Percentiles rank a stretch among this genome's conserved stretches.
Evolutionary conservation across 352 stramenopile species (phyloP).

Genomic region (Phytophthora sp.): DNA sequence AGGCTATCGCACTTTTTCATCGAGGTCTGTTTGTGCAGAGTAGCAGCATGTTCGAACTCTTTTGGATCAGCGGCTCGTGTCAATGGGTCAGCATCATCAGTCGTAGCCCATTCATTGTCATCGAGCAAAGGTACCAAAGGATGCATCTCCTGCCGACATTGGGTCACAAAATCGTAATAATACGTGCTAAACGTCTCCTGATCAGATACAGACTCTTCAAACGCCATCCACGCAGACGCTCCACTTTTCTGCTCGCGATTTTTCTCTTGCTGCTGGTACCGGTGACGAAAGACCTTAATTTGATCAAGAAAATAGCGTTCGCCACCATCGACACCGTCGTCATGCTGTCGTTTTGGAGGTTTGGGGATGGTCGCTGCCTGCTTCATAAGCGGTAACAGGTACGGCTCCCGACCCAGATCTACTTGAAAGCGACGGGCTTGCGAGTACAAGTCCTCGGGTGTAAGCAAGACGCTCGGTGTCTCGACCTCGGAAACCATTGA

Average conservation of each 20-base stretch:
- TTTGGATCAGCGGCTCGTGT: conserved; percentile 40
- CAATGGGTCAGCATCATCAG: conserved; percentile 19
- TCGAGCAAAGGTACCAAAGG: conserved; percentile 43
- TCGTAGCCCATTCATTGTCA: conserved; percentile 20
- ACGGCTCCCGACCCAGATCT: conserved; percentile 53
- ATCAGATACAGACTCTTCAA: conserved; percentile 36
- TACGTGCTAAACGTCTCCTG: conserved; percentile 33
- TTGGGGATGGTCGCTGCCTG: conserved; percentile 53
- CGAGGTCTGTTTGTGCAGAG: conserved; percentile 51
- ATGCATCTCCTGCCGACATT: conserved; percentile 38
- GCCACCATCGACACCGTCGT: conserved; percentile 28
- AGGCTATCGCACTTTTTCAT: conserved; percentile 59
- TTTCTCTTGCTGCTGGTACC: conserved; percentile 22
- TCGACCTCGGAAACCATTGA: conserved; percentile 10
- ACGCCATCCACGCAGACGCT: conserved; percentile 54
- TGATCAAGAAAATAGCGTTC: conserved; percentile 58
- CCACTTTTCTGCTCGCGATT: conserved; percentile 10
- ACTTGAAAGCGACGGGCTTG: conserved; percentile 49
- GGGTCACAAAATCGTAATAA: conserved; percentile 71
- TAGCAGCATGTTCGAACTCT: conserved; percentile 53
- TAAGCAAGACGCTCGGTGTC: conserved; percentile 16
- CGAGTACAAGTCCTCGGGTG: conserved; percentile 54
- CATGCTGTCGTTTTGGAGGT: conserved; percentile 39
- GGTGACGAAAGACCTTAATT: conserved; percentile 47
- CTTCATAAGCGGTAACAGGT: conserved; percentile 56